Conservation (phyloP, 306 rosid species). For the Vicia faba region DNA sequence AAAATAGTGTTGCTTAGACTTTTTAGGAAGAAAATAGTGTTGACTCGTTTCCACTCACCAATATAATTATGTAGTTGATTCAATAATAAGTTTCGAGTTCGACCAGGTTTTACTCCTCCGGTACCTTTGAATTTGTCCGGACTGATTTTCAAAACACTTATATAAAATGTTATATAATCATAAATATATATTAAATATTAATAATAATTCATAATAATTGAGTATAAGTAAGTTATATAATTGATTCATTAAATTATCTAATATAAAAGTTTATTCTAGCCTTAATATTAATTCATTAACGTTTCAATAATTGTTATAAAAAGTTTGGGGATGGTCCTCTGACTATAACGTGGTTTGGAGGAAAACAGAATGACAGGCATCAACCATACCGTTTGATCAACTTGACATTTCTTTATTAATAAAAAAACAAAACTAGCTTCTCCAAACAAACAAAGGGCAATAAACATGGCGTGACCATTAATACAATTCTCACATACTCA, state of each 20-base stretch:
- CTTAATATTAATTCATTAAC: not conserved
- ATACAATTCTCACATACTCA: not conserved
- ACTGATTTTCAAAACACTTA: no score
- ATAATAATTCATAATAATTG: not conserved
- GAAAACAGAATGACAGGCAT: conserved; percentile 25
- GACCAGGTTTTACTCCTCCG: no score
- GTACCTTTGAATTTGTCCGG: no score
- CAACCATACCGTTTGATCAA: conserved; percentile 40
- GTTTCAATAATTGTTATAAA: no score
- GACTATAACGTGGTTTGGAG: conserved; percentile 31
- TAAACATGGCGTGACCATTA: not conserved
- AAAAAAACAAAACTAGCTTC: conserved; percentile 40
- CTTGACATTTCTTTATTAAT: conserved; percentile 38
- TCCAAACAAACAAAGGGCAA: conserved; percentile 31
- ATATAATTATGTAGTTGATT: no score
- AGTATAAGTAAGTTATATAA: not conserved
- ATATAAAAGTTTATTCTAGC: not conserved
- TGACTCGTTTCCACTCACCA: no score
- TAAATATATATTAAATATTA: no score
- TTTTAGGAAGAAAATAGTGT: no score
- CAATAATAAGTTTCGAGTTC: no score
- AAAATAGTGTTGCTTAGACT: no score
- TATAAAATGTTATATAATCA: not conserved
- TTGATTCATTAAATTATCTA: not conserved
- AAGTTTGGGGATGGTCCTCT: conserved; percentile 25